phyloP scores from a whole-genome alignment of 208 protist species.

The Porcisia deanei region DNA sequence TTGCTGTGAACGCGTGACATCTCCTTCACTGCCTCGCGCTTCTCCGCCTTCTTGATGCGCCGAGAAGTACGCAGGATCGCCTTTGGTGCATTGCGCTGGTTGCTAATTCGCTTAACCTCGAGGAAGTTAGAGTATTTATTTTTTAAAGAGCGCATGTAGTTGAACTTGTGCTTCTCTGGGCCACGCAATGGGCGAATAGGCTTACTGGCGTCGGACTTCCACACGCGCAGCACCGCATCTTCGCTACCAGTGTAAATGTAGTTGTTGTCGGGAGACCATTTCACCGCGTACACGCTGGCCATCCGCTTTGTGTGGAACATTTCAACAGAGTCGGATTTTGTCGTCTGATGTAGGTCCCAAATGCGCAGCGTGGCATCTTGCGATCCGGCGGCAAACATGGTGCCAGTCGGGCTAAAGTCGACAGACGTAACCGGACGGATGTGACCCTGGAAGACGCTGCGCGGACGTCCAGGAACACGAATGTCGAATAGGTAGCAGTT shows the following conservation, averaged over 20 bases:
- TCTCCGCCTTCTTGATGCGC: constrained; percentile 77
- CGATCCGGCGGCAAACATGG: constrained; percentile 94
- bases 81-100: constrained; percentile 90
- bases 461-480: constrained; percentile 90
- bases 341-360: constrained; percentile 88
- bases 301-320: constrained; percentile 99
- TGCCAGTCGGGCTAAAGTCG: constrained; percentile 97
- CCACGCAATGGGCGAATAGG: constrained; percentile 86
- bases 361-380: constrained; percentile 97
- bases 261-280: constrained; percentile 92
- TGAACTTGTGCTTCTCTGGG: constrained; percentile 90
- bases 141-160: constrained; percentile 94
- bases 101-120: constrained; percentile 88
- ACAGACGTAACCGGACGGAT: constrained; percentile 94
- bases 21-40: constrained; percentile 86
- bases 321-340: constrained; percentile 90
- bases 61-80: constrained; percentile 59
- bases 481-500: constrained; percentile 99
- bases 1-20: constrained; percentile 78
- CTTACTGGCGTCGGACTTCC: constrained; percentile 95
- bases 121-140: constrained; percentile 86
- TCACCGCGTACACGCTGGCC: constrained; percentile 94
- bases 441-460: constrained; percentile 96
- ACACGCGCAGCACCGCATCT: constrained; percentile 97
- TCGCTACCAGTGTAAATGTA: constrained; percentile 97